Evolutionary conservation across 805 yeast genomes (phyloP).

Genomic region (Cyberlindnera japonica): DNA sequence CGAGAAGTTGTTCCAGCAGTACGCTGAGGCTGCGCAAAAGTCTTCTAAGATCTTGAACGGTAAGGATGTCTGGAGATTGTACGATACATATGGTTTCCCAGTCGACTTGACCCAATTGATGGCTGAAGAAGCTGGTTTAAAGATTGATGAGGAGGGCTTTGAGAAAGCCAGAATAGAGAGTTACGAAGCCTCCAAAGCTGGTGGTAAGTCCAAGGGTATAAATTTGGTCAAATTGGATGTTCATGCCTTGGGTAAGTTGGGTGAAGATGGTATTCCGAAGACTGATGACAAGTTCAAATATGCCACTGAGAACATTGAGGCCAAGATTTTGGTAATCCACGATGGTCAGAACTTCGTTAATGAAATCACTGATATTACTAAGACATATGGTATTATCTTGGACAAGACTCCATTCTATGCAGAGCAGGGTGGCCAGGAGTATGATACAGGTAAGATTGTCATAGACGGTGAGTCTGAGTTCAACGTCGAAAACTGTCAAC

Average conservation of each 20-base stretch:
- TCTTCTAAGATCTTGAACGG: constrained; percentile 79
- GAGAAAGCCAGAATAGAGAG: constrained; percentile 87
- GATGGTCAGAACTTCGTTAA: constrained; percentile 61
- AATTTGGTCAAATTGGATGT: constrained; percentile 80
- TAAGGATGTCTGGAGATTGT: constrained; percentile 95
- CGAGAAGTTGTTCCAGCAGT: constrained; percentile 91
- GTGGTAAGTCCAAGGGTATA: constrained; percentile 58
- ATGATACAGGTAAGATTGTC: constrained; percentile 88
- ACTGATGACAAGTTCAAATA: constrained; percentile 85
- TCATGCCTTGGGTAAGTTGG: constrained; percentile 76
- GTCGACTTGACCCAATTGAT: constrained; percentile 94
- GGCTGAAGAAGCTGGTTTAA: constrained; percentile 97
- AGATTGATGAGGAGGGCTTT: constrained; percentile 88
- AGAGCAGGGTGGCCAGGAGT: constrained; percentile 99
- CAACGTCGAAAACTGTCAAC: constrained; percentile 86
- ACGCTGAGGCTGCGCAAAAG: constrained; percentile 78
- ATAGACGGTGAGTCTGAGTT: constrained; percentile 87
- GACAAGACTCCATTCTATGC: constrained; percentile 96
- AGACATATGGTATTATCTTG: constrained; percentile 74
- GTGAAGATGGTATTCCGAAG: constrained; percentile 58
- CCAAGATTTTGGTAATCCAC: constrained; percentile 69
- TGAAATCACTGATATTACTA: constrained; percentile 39
- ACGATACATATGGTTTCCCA: constrained; percentile 99
- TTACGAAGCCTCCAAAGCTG: constrained; percentile 92
- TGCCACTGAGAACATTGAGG: constrained; percentile 61